Percentiles rank a stretch among this genome's conserved stretches.
These are phyloP conservation scores for Colletotrichum cordylinicola DNA, from an alignment of 2,329 filamentous ascomycete genomes.

Conservation along the genomic window DNA sequence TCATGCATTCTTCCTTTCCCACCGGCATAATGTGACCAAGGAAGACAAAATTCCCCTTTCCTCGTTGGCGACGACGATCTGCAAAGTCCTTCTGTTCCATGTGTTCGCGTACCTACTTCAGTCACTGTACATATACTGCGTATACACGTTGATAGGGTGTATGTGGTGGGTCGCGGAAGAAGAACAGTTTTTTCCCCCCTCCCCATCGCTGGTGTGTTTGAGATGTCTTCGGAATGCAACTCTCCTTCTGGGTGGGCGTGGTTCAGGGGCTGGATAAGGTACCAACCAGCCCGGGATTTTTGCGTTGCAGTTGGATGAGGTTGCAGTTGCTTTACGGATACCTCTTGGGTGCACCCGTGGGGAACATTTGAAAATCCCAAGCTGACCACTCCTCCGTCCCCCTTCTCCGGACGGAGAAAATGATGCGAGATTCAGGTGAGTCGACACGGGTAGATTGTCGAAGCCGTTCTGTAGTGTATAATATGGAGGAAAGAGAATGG, in stretches of 20 bases:
- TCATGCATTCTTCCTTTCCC: neutral
- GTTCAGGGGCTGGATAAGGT: neutral
- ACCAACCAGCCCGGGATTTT: neutral
- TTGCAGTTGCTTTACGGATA: neutral
- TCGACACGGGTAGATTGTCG: constrained; percentile 20
- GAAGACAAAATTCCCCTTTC: neutral
- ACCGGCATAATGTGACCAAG: neutral
- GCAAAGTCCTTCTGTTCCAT: neutral
- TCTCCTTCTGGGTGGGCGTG: neutral
- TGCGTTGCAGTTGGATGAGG: neutral
- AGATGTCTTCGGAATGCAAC: neutral
- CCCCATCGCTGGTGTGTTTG: neutral
- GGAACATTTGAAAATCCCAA: neutral
- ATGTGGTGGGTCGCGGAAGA: neutral
- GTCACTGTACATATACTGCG: neutral
- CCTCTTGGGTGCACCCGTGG: neutral
- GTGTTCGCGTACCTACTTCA: neutral
- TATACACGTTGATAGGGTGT: neutral
- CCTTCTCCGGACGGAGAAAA: neutral
- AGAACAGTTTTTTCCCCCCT: neutral
- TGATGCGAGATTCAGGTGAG: constrained; percentile 23
- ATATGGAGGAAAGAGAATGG: neutral
- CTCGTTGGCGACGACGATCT: neutral
- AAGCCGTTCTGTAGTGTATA: neutral
- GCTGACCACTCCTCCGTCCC: neutral